A percentile compares a stretch with the other conserved stretches of the same genome.
Evolutionary conservation across 2,329 filamentous ascomycete species (phyloP).

Genomic region (Diplodia scrobiculata): DNA sequence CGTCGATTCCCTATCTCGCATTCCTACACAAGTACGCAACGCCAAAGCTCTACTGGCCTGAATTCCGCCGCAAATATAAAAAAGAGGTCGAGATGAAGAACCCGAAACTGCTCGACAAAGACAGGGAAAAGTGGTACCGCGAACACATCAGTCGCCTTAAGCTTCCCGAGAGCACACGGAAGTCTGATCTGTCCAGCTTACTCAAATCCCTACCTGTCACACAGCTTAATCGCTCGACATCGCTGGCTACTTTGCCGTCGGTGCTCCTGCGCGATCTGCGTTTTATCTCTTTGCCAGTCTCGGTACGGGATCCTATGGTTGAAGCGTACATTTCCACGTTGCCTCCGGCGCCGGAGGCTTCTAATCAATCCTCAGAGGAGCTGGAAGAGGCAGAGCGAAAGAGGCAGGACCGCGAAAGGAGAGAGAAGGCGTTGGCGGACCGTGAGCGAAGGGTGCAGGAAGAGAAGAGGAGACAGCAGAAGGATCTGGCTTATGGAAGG

Average conservation of each 20-base stretch:
- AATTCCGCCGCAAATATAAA: slow-evolving; percentile 89
- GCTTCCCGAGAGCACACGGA: slow-evolving; percentile 65
- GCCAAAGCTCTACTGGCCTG: slow-evolving; percentile 93
- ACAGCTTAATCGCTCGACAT: slow-evolving; percentile 62
- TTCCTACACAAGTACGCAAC: slow-evolving; percentile 81
- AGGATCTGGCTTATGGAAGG: slow-evolving; percentile 62
- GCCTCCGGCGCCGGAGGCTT: slow-evolving; percentile 57
- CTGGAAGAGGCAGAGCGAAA: slow-evolving; percentile 53
- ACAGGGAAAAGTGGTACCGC: slow-evolving; percentile 76
- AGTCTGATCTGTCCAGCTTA: slow-evolving; percentile 67
- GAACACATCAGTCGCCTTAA: slow-evolving; percentile 70
- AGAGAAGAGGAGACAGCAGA: slow-evolving; percentile 62
- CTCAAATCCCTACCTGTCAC: slow-evolving; percentile 63
- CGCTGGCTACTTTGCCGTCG: slow-evolving; percentile 61
- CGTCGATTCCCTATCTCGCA: slow-evolving; percentile 75
- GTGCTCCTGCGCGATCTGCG: slow-evolving; percentile 67
- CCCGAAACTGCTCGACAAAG: slow-evolving; percentile 60
- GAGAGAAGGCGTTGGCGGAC: slow-evolving; percentile 69
- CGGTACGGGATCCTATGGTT: slow-evolving; percentile 65
- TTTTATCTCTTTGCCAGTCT: slow-evolving; percentile 66
- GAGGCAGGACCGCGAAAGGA: slow-evolving; percentile 44
- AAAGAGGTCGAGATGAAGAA: slow-evolving; percentile 81
- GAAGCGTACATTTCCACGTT: slow-evolving; percentile 67
- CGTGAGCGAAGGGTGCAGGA: slow-evolving; percentile 64
- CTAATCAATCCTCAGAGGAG: slow-evolving; percentile 50